Conservation (phyloP, 495 filamentous ascomycete genomes). For the Echria macrotheca region DNA sequence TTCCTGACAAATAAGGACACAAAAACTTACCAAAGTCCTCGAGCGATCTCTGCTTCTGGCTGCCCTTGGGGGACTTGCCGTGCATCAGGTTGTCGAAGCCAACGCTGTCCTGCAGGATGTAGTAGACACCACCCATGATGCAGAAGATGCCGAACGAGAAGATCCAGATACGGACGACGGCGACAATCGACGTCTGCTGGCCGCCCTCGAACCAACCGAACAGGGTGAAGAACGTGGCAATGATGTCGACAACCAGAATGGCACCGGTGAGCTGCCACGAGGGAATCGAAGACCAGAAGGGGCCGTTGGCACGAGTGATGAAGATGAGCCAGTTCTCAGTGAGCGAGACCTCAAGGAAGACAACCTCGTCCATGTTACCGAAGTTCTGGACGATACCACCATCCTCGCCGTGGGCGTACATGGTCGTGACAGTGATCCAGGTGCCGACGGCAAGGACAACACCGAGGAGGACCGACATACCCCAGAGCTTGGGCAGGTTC, state of each 20-base stretch:
- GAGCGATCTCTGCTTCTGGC: conserved; percentile 64
- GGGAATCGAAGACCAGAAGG: conserved; percentile 78
- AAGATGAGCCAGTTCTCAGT: conserved; percentile 97
- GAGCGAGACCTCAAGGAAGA: conserved; percentile 87
- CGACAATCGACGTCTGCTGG: conserved; percentile 63
- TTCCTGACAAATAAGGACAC: not conserved
- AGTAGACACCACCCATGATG: conserved; percentile 56
- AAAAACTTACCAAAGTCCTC: conserved; percentile 70
- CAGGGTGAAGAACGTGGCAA: conserved; percentile 76
- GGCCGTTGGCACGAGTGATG: conserved; percentile 80
- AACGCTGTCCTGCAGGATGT: conserved; percentile 67
- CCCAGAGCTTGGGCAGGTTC: conserved; percentile 91
- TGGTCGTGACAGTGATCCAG: conserved; percentile 78
- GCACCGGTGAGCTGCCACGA: conserved; percentile 76
- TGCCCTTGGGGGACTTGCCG: conserved; percentile 72
- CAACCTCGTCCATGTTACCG: conserved; percentile 71
- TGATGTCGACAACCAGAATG: conserved; percentile 71
- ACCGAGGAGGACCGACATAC: conserved; percentile 79
- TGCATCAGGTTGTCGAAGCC: conserved; percentile 91
- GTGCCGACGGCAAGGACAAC: conserved; percentile 73
- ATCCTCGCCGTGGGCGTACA: conserved; percentile 57
- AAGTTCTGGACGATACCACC: conserved; percentile 85
- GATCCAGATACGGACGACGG: conserved; percentile 82
- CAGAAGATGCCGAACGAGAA: conserved; percentile 79
- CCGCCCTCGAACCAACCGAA: conserved; percentile 70